Percentiles rank a stretch among this genome's conserved stretches.
Evolutionary conservation across 805 yeast species (phyloP).

Genomic region (Ogataea pignaliae): DNA sequence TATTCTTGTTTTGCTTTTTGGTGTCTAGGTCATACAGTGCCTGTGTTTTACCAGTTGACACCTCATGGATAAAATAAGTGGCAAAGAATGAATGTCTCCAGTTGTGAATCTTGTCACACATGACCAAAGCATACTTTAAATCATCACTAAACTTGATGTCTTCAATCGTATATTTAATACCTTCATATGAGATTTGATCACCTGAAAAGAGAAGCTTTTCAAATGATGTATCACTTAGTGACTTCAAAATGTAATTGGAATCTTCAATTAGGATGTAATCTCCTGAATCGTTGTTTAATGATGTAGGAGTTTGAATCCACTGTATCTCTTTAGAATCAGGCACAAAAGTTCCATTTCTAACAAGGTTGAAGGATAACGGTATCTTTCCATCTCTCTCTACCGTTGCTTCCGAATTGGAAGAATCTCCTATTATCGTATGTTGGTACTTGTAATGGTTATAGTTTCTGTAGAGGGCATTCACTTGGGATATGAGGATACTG

Average conservation of each 20-base stretch:
- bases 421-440: background rate
- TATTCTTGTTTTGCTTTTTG: slow-evolving; percentile 19
- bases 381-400: slow-evolving; percentile 12
- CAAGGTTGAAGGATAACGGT: slow-evolving; percentile 37
- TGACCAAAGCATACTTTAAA: slow-evolving; percentile 51
- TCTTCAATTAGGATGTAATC: slow-evolving; percentile 51
- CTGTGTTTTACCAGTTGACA: slow-evolving; percentile 27
- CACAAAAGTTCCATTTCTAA: slow-evolving; percentile 52
- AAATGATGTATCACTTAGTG: slow-evolving; percentile 40
- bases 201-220: slow-evolving; percentile 47
- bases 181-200: slow-evolving; percentile 37
- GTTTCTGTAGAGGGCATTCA: slow-evolving; percentile 11
- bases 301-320: slow-evolving; percentile 59
- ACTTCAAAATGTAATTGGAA: slow-evolving; percentile 52
- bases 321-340: slow-evolving; percentile 55
- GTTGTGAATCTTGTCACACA: slow-evolving; percentile 56
- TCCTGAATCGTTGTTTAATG: slow-evolving; percentile 55
- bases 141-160: slow-evolving; percentile 63
- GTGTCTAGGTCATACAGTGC: slow-evolving; percentile 19
- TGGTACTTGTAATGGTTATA: slow-evolving; percentile 4
- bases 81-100: slow-evolving; percentile 74
- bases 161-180: slow-evolving; percentile 42
- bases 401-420: background rate
- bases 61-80: slow-evolving; percentile 56
- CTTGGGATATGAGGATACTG: slow-evolving; percentile 18